phyloP scores from a whole-genome alignment of 371 early-diverging fungal species.

The Mucor irregularis region DNA sequence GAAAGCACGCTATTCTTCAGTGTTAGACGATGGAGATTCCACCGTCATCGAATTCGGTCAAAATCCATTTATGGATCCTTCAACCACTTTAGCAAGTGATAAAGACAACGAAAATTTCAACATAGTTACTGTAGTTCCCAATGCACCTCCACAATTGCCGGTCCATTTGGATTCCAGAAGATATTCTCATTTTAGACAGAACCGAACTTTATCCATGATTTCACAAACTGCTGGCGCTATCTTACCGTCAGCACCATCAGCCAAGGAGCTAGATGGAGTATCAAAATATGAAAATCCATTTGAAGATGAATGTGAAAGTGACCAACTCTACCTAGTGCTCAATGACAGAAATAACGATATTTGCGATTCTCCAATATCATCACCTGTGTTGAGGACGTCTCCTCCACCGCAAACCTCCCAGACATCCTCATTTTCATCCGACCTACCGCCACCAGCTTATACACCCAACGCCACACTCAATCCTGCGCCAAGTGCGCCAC shows the following conservation, averaged over 20 bases:
- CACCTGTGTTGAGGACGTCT: too few species aligned
- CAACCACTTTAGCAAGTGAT: neutral
- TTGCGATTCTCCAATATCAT: neutral
- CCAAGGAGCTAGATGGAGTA: slow-evolving; percentile 23
- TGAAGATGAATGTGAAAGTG: slow-evolving; percentile 1
- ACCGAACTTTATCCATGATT: slow-evolving; percentile 13
- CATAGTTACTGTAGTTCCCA: neutral
- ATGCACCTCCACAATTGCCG: neutral
- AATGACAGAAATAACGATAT: neutral
- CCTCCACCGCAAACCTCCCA: neutral
- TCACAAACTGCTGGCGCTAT: slow-evolving; percentile 27
- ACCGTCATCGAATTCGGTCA: slow-evolving; percentile 1
- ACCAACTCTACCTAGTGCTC: neutral
- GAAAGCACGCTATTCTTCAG: neutral
- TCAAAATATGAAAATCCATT: slow-evolving; percentile 1
- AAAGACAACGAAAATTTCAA: neutral
- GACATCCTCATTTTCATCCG: neutral
- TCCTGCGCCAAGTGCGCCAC: slow-evolving; percentile 30
- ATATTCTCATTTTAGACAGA: slow-evolving; percentile 5
- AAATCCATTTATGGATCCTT: slow-evolving; percentile 12
- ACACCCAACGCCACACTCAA: slow-evolving; percentile 23
- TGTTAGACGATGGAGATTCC: neutral
- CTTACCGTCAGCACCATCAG: slow-evolving; percentile 30
- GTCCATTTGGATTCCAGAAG: neutral
- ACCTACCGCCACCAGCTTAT: slow-evolving; percentile 31